phyloP scores from a whole-genome alignment of 2,329 filamentous ascomycete species.

The Celoporthe dispersa region DNA sequence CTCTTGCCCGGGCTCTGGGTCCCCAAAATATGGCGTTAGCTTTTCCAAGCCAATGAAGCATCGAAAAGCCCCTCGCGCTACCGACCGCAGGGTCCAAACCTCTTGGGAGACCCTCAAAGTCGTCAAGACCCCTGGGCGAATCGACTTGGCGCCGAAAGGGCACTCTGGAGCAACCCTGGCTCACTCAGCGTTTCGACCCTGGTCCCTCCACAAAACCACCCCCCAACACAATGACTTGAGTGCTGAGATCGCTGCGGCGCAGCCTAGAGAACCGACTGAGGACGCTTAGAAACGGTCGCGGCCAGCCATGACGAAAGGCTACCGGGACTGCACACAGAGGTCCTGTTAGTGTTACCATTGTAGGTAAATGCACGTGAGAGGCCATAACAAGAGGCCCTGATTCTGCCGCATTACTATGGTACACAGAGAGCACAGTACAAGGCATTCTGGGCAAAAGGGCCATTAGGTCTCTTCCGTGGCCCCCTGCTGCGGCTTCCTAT shows the following conservation, averaged over 20 bases:
- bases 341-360: background rate
- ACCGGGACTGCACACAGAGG: background rate
- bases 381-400: background rate
- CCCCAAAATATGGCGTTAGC: background rate
- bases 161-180: background rate
- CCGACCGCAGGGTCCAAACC: background rate
- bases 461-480: background rate
- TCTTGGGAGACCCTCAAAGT: background rate
- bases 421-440: background rate
- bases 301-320: background rate
- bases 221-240: background rate
- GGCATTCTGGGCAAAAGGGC: background rate
- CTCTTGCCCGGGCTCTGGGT: background rate
- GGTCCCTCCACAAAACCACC: background rate
- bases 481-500: background rate
- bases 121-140: constrained; percentile 7
- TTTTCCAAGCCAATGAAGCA: background rate
- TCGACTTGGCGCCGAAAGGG: constrained; percentile 1
- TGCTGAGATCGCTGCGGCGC: background rate
- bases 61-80: background rate
- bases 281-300: constrained; percentile 3
- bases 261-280: background rate
- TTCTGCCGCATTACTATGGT: background rate
- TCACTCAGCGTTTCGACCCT: constrained; percentile 4
- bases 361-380: background rate